Base-by-base conservation (phyloP, 2,329 filamentous ascomycete species). In the Pseudogymnoascus sp. region DNA sequence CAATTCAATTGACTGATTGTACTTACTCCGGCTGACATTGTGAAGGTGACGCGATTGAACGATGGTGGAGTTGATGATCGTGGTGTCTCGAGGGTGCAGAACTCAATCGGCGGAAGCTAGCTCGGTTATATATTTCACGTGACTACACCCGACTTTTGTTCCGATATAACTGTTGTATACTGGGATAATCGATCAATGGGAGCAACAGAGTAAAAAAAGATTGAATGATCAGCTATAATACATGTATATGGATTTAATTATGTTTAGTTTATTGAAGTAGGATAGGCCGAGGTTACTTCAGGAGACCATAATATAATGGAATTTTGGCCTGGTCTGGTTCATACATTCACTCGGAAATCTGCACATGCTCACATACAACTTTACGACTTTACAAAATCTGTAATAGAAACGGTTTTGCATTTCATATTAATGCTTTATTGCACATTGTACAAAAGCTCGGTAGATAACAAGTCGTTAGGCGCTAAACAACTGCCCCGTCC, bases 1-100 rank as follows among this genome's bases (percentile, higher is more conserved):
- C 64, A 60, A 65, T 60, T 68, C 63, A 65, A 71, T 70, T 68
- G 72, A 66, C 18, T 14, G 57, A 63, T 63, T 70, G 61, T 53
- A 86, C 84, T 81, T 83, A 88, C 85, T 81, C 82, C 80, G 76
- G 83, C 62, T 70, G 71, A 84, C 85, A 87, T 87, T 80, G 79
- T 86, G 74, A 72, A 79, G 72, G 64, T 70, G 67, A 61, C 74
- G 75, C 72, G 75, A 78, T 76, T 77, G 75, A 74, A 77, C 76
- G 78, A 74, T 73, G 75, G 74, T 73, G 72, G 72, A 75, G 76
- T 76, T 79, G 77, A 73, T 75, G 77, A 71, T 72, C 72, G 69
- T 75, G 74, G 74, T 37, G 15, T 64, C 59, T 66, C 69, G 63
- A 62, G 63, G 59, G 63, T 64, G 30, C 59, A 58, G 68, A 58